Evolutionary conservation across 1,139 yeast genomes (phyloP).

Genomic region (Candida albicans): DNA sequence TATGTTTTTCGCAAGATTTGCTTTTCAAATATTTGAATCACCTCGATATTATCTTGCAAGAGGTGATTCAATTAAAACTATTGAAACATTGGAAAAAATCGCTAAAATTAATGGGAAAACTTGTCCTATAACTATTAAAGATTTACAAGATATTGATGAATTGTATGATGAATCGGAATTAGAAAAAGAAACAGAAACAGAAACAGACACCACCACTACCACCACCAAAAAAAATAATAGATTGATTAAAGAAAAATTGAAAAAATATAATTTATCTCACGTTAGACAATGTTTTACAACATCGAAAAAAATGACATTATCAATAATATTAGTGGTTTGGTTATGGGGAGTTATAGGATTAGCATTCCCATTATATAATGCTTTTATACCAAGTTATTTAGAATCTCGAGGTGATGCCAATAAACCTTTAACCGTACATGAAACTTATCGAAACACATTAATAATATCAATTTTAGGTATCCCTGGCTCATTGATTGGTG

Average conservation of each 20-base stretch:
- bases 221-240: conserved; percentile 7
- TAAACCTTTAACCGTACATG: conserved; percentile 32
- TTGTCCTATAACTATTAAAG: conserved; percentile 29
- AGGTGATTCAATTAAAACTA: conserved; percentile 37
- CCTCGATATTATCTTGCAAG: conserved; percentile 41
- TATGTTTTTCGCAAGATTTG: conserved; percentile 36
- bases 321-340: conserved; percentile 35
- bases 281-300: conserved; percentile 37
- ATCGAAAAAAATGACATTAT: conserved; percentile 31
- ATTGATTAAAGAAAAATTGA: conserved; percentile 25
- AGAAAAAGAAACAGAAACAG: too few species aligned
- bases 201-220: neutral
- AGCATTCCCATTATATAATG: conserved; percentile 47
- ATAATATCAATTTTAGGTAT: conserved; percentile 44
- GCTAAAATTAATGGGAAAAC: conserved; percentile 33
- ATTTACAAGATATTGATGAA: conserved; percentile 29
- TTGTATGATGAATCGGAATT: conserved; percentile 16
- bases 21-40: conserved; percentile 39
- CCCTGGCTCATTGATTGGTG: conserved; percentile 44
- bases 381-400: conserved; percentile 42
- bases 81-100: conserved; percentile 36
- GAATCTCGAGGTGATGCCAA: conserved; percentile 35
- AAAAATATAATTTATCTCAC: conserved; percentile 32
- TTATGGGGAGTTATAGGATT: conserved; percentile 48
- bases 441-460: conserved; percentile 40